A percentile compares a stretch with the other conserved stretches of the same genome.
phyloP scores from a whole-genome alignment of 306 rosid genomes.

The Medicago ruthenica region DNA sequence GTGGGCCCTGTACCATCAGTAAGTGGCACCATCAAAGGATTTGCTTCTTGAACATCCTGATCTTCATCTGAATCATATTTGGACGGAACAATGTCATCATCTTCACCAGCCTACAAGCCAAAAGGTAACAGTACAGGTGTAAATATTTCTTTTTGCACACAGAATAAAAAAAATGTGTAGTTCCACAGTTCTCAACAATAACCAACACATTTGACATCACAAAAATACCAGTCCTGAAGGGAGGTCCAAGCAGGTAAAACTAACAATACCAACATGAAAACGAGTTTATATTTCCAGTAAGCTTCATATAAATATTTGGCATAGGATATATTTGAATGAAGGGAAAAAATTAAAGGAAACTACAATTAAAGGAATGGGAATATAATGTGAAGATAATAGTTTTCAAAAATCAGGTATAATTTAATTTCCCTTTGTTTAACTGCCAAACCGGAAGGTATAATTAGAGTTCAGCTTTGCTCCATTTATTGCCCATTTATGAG shows the following conservation, averaged over 20 bases:
- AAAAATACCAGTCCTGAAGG: not conserved
- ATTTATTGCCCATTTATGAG: no score
- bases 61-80: constrained; percentile 82
- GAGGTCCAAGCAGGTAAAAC: not conserved
- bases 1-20: constrained; percentile 71
- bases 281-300: not conserved
- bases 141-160: constrained; percentile 17
- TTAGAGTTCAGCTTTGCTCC: no score
- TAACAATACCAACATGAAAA: constrained; percentile 7
- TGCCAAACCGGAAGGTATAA: not conserved
- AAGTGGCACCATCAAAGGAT: constrained; percentile 85
- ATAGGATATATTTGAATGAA: constrained; percentile 1
- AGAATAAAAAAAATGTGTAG: not conserved
- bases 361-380: not conserved
- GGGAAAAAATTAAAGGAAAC: constrained; percentile 7
- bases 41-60: constrained; percentile 64
- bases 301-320: not conserved
- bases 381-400: not conserved
- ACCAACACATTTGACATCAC: not conserved
- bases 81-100: constrained; percentile 53
- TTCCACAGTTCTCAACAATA: constrained; percentile 9
- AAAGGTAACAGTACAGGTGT: constrained; percentile 29
- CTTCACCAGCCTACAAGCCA: constrained; percentile 66
- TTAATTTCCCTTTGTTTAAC: no score
- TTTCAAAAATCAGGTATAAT: constrained; percentile 11